A percentile compares a stretch with the other conserved stretches of the same genome.
phyloP scores from a whole-genome alignment of 768 basidiomycete genomes.

The Omphalotus guepiniiformis region DNA sequence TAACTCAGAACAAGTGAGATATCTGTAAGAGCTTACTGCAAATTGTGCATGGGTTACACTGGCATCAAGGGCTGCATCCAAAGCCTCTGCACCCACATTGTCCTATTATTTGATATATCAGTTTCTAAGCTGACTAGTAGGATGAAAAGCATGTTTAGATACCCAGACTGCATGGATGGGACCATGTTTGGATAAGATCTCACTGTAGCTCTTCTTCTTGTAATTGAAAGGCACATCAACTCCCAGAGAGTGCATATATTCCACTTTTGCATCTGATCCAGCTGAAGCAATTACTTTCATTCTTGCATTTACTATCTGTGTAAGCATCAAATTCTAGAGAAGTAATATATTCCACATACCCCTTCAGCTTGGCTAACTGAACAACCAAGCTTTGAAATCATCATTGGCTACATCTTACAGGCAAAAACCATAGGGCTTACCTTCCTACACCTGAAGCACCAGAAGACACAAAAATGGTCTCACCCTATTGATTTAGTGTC shows the following conservation, averaged over 20 bases:
- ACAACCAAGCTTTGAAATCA: conserved; percentile 24
- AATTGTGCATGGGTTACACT: background rate
- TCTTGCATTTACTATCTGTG: background rate
- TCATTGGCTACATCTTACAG: background rate
- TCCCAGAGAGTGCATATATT: conserved; percentile 36
- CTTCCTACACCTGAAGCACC: conserved; percentile 21
- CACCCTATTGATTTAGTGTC: conserved; percentile 13
- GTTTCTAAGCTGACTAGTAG: background rate
- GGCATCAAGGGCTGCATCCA: background rate
- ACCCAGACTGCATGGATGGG: conserved; percentile 3
- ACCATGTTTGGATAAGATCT: conserved; percentile 18
- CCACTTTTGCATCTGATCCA: conserved; percentile 50
- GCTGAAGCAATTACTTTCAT: conserved; percentile 6
- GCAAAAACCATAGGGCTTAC: conserved; percentile 7
- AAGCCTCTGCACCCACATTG: conserved; percentile 6
- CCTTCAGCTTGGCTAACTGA: conserved; percentile 36
- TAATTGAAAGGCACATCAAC: conserved; percentile 51
- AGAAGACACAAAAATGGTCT: conserved; percentile 21
- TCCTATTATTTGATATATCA: background rate
- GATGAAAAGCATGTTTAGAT: background rate
- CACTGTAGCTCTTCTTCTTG: conserved; percentile 39
- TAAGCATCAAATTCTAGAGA: background rate
- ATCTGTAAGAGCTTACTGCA: background rate
- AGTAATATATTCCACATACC: conserved; percentile 22
- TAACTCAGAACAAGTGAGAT: background rate